Base-by-base conservation (phyloP, 2,329 filamentous ascomycete species). In the Ophiocordyceps camponoti-saundersi region DNA sequence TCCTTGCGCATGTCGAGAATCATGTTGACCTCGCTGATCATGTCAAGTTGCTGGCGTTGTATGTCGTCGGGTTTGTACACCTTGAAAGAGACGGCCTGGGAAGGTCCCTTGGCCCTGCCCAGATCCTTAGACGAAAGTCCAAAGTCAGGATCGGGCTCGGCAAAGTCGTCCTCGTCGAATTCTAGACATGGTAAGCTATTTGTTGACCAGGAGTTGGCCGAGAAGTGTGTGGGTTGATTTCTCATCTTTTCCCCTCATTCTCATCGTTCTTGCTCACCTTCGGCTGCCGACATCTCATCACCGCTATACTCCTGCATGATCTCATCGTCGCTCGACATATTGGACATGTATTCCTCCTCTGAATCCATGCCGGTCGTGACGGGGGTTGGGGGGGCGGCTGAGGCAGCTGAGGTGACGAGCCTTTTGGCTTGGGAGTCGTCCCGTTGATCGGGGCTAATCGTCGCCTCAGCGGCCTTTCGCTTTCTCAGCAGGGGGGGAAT, bases 331-430 rank as follows among this genome's bases (percentile, higher is more conserved):
- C 57, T 94, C 41, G 85, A 90, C 56, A 81, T 72, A 59, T 80
- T 79, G 56, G 85, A 93, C 75, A 92, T 83, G 64, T 89, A 89
- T 50, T 95, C 90, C 59, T 95, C 88, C 57, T 96, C 90, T 10
- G 89, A 95, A 68, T 95, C 88, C 89, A 95, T 95, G 52, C 70
- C 76, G 62, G 69, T 68, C 46, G 66, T 71, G 21, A 60, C 59
- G n/a, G 62, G 67, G 44, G 76, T 80, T 49, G 73, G 63, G 26
- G 76, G 73, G 6, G 75, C 77, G 16, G 75, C 74, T 21, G 79
- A 50, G 61, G 66, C 65, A 57, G 69, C 70, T 67, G 73, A 75
- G 69, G 71, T 70, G 68, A 72, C 67, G 60, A 70, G 61, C 66
- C 69, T 73, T 68, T 77, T 79, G 53, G 67, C 70, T 15, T 68